Evolutionary conservation across 345 rosid genomes (phyloP).

Genomic region (Syzygium grande): DNA sequence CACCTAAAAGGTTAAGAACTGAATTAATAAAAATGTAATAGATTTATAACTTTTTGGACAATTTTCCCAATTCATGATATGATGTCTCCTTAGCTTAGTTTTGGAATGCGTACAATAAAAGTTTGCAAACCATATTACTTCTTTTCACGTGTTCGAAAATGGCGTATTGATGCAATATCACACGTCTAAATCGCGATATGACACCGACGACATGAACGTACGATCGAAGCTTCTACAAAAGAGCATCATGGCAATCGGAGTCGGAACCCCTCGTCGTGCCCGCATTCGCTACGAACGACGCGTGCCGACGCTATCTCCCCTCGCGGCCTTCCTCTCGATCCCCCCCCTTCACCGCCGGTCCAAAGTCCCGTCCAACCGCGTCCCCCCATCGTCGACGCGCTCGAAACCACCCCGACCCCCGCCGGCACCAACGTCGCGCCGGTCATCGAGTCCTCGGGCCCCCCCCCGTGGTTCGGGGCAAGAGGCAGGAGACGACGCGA

Average conservation of each 20-base stretch:
- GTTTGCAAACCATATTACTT: background rate
- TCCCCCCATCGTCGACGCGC: slow-evolving; percentile 12
- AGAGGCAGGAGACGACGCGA: too few relatives aligned
- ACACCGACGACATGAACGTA: slow-evolving; percentile 13
- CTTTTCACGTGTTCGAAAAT: background rate
- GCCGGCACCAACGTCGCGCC: slow-evolving; percentile 29
- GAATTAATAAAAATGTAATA: too few relatives aligned
- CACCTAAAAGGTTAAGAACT: too few relatives aligned
- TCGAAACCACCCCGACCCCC: slow-evolving; percentile 1
- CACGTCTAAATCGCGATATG: background rate
- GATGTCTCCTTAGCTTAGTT: background rate
- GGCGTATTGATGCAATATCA: background rate
- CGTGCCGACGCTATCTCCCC: slow-evolving; percentile 18
- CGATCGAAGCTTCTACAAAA: slow-evolving; percentile 9
- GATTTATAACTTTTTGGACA: too few relatives aligned
- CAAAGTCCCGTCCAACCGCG: slow-evolving; percentile 21
- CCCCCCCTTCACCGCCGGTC: slow-evolving; percentile 8
- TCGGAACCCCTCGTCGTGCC: slow-evolving; percentile 27
- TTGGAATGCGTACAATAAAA: background rate
- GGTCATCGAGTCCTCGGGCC: slow-evolving; percentile 5
- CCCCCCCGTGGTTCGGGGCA: background rate
- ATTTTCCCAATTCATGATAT: too few relatives aligned
- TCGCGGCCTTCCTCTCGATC: slow-evolving; percentile 19
- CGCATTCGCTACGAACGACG: slow-evolving; percentile 28
- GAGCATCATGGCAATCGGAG: slow-evolving; percentile 28